Evolutionary conservation across 352 stramenopile genomes (phyloP).

Genomic region (Phytophthora vignae): DNA sequence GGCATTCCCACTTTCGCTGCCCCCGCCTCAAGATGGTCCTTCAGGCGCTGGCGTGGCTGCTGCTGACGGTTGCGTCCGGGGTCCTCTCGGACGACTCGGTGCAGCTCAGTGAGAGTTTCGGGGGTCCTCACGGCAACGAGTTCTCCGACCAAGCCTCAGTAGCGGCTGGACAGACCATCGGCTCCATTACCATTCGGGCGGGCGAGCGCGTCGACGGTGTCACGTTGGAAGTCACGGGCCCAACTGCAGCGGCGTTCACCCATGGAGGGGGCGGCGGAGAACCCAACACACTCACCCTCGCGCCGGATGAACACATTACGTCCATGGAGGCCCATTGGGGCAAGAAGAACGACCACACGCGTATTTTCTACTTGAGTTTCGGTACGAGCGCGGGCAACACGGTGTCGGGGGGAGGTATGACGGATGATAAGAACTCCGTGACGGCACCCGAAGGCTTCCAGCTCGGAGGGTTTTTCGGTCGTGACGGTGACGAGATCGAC

Average conservation of each 20-base stretch:
- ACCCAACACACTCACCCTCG: conserved; percentile 12
- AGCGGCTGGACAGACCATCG: conserved; percentile 1
- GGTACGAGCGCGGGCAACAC: conserved; percentile 12
- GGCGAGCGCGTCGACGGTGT: conserved; percentile 11
- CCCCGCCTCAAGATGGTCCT: conserved; percentile 5
- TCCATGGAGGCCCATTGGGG: conserved; percentile 15
- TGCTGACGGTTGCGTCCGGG: not conserved
- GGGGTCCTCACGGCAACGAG: conserved; percentile 15
- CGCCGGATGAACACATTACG: conserved; percentile 4
- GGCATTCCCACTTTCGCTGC: conserved; percentile 9
- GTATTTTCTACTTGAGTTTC: conserved; percentile 14
- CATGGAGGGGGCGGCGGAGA: conserved; percentile 10
- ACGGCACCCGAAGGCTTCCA: conserved; percentile 13
- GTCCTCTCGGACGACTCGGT: conserved; percentile 6
- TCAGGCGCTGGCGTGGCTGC: conserved; percentile 5
- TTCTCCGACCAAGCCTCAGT: conserved; percentile 17
- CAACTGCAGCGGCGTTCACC: conserved; percentile 3
- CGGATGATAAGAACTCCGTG: conserved; percentile 11
- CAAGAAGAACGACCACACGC: conserved; percentile 14
- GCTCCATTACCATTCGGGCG: conserved; percentile 15
- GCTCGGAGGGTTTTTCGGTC: conserved; percentile 9
- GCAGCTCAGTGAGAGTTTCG: conserved; percentile 17
- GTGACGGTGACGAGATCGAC: conserved; percentile 13
- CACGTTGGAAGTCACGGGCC: conserved; percentile 8
- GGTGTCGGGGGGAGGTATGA: conserved; percentile 1